Evolutionary conservation across 257 asterid species (phyloP).

Genomic region (Nicotiana tabacum): DNA sequence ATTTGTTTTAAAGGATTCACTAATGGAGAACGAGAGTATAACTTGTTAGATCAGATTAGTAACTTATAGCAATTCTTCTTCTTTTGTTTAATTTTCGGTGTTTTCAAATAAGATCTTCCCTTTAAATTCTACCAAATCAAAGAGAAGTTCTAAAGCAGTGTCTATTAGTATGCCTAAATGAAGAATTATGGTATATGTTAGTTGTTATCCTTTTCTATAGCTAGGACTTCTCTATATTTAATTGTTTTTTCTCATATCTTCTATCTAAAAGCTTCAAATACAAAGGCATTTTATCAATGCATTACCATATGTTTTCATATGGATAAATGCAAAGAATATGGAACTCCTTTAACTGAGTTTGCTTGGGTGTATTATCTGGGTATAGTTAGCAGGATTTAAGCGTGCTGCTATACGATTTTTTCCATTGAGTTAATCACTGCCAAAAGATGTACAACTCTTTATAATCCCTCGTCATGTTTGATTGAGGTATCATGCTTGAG

Average conservation of each 20-base stretch:
- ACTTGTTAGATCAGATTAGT: neutral
- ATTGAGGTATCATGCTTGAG: no score
- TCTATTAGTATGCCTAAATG: neutral
- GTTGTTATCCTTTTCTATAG: no score
- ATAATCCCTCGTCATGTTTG: no score
- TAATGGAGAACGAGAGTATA: neutral
- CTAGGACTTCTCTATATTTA: neutral
- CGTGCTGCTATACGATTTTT: neutral
- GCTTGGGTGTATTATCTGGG: neutral
- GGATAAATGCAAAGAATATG: neutral
- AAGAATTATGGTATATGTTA: no score
- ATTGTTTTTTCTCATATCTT: no score
- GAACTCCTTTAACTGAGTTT: neutral
- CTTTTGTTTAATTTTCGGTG: neutral
- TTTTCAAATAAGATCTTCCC: no score
- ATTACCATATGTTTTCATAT: neutral
- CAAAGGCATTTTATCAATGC: neutral
- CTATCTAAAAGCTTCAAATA: no score
- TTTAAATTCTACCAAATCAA: no score
- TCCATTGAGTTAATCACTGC: no score
- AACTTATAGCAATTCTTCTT: neutral
- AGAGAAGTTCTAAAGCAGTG: neutral
- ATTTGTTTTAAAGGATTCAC: neutral
- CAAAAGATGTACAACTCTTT: no score
- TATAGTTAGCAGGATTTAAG: neutral